Conservation (phyloP, 1,284 basidiomycete genomes). For the Ceratobasidium sp. region DNA sequence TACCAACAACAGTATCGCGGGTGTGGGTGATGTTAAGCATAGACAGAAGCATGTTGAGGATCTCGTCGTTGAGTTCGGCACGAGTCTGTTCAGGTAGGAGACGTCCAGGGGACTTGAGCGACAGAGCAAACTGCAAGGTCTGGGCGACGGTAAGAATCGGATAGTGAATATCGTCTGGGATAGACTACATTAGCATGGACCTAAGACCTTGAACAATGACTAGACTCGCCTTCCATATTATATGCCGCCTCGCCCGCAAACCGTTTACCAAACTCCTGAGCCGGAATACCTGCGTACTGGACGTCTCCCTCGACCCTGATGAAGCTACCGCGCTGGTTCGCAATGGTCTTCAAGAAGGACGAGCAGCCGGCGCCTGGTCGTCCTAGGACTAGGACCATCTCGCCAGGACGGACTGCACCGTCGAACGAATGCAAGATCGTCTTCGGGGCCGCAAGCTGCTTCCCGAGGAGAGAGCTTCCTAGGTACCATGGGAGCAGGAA, state of each 20-base stretch:
- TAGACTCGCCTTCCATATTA: constrained; percentile 56
- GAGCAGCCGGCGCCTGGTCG: constrained; percentile 65
- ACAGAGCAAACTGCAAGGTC: constrained; percentile 64
- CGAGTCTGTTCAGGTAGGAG: constrained; percentile 59
- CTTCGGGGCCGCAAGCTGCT: constrained; percentile 39
- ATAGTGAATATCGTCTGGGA: constrained; percentile 64
- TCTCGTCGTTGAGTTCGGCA: constrained; percentile 60
- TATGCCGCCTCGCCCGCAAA: constrained; percentile 64
- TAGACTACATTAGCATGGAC: background rate
- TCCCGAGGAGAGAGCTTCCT: background rate
- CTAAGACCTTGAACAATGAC: constrained; percentile 47
- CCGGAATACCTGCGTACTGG: constrained; percentile 64
- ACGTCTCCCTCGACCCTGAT: constrained; percentile 61
- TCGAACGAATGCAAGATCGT: constrained; percentile 50
- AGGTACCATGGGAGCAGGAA: constrained; percentile 63
- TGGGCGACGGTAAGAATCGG: constrained; percentile 69
- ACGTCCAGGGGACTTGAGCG: constrained; percentile 62
- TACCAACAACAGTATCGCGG: constrained; percentile 63
- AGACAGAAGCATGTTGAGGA: constrained; percentile 63
- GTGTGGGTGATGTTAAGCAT: constrained; percentile 71
- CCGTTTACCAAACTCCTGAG: constrained; percentile 61
- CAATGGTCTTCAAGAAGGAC: constrained; percentile 65
- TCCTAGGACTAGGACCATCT: constrained; percentile 68
- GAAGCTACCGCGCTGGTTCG: constrained; percentile 62
- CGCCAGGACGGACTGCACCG: constrained; percentile 57